Percentiles rank a stretch among this genome's conserved stretches.
phyloP scores from a whole-genome alignment of 2,329 filamentous ascomycete genomes.

The Tolypocladium inflatum region DNA sequence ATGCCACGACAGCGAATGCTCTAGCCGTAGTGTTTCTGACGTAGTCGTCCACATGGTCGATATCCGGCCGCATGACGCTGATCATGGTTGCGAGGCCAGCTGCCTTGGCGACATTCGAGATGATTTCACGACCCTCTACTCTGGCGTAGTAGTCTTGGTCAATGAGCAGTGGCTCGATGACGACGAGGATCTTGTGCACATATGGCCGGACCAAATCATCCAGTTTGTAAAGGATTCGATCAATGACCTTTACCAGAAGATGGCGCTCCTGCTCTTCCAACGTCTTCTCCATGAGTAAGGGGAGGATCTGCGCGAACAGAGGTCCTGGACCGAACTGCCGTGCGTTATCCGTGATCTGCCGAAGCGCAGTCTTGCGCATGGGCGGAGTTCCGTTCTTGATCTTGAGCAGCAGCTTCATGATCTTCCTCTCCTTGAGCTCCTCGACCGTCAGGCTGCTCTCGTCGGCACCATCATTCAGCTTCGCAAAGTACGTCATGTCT shows the following conservation, averaged over 20 bases:
- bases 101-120: conserved; percentile 94
- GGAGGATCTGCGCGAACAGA: conserved; percentile 94
- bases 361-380: conserved; percentile 95
- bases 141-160: conserved; percentile 99
- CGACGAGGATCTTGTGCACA: conserved; percentile 95
- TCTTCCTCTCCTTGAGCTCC: conserved; percentile 94
- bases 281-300: conserved; percentile 95
- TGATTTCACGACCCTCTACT: conserved; percentile 96
- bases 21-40: conserved; percentile 95
- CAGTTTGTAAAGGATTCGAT: conserved; percentile 95
- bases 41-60: conserved; percentile 97
- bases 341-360: conserved; percentile 95
- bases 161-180: conserved; percentile 97
- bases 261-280: conserved; percentile 97
- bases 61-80: conserved; percentile 97
- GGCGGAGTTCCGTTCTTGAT: conserved; percentile 99
- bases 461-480: conserved; percentile 87
- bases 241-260: conserved; percentile 96
- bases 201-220: conserved; percentile 94
- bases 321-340: conserved; percentile 89
- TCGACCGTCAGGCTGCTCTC: conserved; percentile 89
- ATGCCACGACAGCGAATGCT: conserved; percentile 95
- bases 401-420: conserved; percentile 92
- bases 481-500: conserved; percentile 98
- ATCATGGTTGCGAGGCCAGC: conserved; percentile 98